Base-by-base conservation (phyloP, 441 rosid genomes). In the Theobroma grandiflorum region DNA sequence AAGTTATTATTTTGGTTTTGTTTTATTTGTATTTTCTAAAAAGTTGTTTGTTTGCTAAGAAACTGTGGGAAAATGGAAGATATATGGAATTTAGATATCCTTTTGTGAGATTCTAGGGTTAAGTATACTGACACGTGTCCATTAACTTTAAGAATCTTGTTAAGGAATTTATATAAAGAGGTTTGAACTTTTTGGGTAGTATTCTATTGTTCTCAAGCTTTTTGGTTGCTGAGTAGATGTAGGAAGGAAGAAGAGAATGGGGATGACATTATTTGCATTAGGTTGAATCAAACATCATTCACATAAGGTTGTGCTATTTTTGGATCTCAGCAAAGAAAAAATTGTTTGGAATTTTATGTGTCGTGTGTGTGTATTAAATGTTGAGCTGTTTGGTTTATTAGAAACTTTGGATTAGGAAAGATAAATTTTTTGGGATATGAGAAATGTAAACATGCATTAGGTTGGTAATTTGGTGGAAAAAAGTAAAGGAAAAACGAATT, bases 11-110 rank as follows among this genome's bases (percentile, higher is more conserved):
- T 64, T 15, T 78, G 65, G 16, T 26, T 26, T 8, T 14, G 15
- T 3, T 66, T 1, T 18, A 4, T 7, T 50, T 52, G 8, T n/a
- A 4, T 53, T 37, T 37, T 35, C 37, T 16, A 12, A 74, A 8
- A 26, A 26, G 20, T 47, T 72, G 76, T 53, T 72, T 72, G 35
- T 47, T 37, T 72, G 63, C 76, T n/a, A 37, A 68, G 82, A 82
- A 52, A 55, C 38, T 15, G 10, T 37, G 8, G 64, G 14, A 14
- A 58, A 58, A 22, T 45, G 6, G 72, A 53, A 64, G 37, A 45
- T 31, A 65, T 8, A 71, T 16, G 61, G 75, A 33, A 71, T 43
- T 26, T 12, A n/a, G 31, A 18, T 67, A 38, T 61, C 6, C 58
- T 72, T 16, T 22, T 72, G 7, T 52, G 58, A 9, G n/a, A 71